These are phyloP conservation scores for Aegilops sharonensis DNA, from an alignment of 176 grass and related monocot genomes.

Conservation along the genomic window DNA sequence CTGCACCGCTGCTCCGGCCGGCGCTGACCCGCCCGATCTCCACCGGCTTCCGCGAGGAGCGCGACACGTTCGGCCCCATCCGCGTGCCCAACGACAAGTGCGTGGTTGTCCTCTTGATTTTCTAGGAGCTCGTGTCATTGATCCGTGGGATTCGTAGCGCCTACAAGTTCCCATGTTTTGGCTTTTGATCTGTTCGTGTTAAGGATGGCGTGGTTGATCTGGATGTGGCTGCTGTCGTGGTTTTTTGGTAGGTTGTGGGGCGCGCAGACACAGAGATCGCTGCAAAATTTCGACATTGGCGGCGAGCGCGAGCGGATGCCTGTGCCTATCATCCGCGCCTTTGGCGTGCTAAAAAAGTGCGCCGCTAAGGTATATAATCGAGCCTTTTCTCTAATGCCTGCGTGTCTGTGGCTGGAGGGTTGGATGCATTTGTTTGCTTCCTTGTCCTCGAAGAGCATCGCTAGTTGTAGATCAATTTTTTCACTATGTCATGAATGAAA, in stretches of 20 bases:
- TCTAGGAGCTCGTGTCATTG: not conserved
- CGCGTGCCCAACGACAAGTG: slow-evolving; percentile 81
- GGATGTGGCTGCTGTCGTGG: not conserved
- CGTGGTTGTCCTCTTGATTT: not conserved
- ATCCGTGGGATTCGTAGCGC: not conserved
- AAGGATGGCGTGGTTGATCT: slow-evolving; percentile 11
- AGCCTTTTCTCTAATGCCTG: not conserved
- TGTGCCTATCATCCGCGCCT: slow-evolving; percentile 87
- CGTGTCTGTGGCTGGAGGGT: not conserved
- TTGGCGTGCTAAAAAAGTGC: slow-evolving; percentile 94
- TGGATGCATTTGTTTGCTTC: slow-evolving; percentile 14
- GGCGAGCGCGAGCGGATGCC: slow-evolving; percentile 87
- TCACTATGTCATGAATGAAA: not conserved
- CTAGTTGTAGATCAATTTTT: not conserved
- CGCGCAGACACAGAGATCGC: slow-evolving; percentile 95
- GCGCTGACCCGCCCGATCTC: slow-evolving; percentile 62
- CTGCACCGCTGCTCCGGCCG: slow-evolving; percentile 43
- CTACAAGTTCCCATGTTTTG: not conserved
- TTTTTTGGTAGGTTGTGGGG: slow-evolving; percentile 78
- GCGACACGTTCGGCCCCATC: slow-evolving; percentile 92
- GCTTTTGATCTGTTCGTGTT: slow-evolving; percentile 20
- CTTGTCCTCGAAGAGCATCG: not conserved
- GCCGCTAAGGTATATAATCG: slow-evolving; percentile 74
- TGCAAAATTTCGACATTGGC: slow-evolving; percentile 95
- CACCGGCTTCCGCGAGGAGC: slow-evolving; percentile 78